A percentile compares a stretch with the other conserved stretches of the same genome.
phyloP scores from a whole-genome alignment of 1,139 yeast species.

The Candida sp. region DNA sequence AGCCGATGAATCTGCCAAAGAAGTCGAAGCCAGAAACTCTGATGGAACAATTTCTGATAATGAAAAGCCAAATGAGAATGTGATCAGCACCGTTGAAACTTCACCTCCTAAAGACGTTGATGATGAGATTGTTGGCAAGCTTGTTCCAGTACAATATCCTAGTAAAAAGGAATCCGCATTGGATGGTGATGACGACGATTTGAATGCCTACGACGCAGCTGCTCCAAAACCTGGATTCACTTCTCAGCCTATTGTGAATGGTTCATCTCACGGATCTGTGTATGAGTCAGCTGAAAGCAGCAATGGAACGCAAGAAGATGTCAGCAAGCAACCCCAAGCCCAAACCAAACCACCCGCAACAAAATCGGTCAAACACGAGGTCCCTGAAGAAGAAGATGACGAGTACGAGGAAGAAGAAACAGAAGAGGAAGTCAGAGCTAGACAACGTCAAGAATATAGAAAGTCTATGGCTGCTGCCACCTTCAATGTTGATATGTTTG shows the following conservation, averaged over 20 bases:
- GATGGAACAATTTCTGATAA: slow-evolving; percentile 19
- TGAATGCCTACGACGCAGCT: background rate
- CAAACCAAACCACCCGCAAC: background rate
- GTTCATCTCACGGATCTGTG: slow-evolving; percentile 1
- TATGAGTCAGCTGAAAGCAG: slow-evolving; percentile 3
- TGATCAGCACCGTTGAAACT: slow-evolving; percentile 29
- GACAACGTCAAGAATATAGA: slow-evolving; percentile 51
- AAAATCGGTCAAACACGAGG: slow-evolving; percentile 13
- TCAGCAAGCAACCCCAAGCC: background rate
- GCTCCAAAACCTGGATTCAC: background rate
- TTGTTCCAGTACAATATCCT: slow-evolving; percentile 13
- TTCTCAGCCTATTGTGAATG: background rate
- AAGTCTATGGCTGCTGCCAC: slow-evolving; percentile 58
- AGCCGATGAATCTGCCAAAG: slow-evolving; percentile 3
- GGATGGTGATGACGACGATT: background rate
- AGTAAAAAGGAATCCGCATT: background rate
- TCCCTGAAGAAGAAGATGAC: slow-evolving; percentile 11
- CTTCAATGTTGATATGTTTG: slow-evolving; percentile 75
- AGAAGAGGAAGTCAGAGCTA: slow-evolving; percentile 35
- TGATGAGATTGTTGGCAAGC: slow-evolving; percentile 16
- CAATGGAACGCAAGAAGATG: background rate
- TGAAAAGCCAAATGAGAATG: slow-evolving; percentile 19
- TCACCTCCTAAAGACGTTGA: slow-evolving; percentile 31
- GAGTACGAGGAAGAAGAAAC: slow-evolving; percentile 22
- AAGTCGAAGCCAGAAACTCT: slow-evolving; percentile 5